A percentile compares a stretch with the other conserved stretches of the same genome.
Evolutionary conservation across 306 rosid genomes (phyloP).

Genomic region (Begonia masoniana): DNA sequence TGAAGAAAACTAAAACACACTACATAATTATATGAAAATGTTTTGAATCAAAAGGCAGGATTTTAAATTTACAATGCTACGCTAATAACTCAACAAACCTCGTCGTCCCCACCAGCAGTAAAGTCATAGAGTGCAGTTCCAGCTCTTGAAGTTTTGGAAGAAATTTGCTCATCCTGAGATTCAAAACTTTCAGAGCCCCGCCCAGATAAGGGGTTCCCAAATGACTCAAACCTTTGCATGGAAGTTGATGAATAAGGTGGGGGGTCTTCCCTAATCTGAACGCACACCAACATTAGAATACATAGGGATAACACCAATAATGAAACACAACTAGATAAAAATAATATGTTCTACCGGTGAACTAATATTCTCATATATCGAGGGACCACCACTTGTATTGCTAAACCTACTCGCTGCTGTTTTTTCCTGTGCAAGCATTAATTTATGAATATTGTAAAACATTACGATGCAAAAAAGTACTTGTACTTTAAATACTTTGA

Average conservation of each 20-base stretch:
- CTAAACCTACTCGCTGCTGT: constrained; percentile 46
- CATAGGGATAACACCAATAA: constrained; percentile 5
- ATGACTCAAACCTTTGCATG: constrained; percentile 55
- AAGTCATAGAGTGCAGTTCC: constrained; percentile 94
- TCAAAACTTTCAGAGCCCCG: constrained; percentile 63
- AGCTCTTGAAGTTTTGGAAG: constrained; percentile 57
- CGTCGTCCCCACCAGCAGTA: constrained; percentile 98
- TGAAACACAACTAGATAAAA: constrained; percentile 2
- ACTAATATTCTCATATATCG: constrained; percentile 42
- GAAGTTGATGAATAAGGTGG: constrained; percentile 60
- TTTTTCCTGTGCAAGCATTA: constrained; percentile 42
- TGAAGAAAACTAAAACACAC: too few relatives aligned
- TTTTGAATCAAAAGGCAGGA: too few relatives aligned
- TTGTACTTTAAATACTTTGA: too few relatives aligned
- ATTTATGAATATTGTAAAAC: too few relatives aligned
- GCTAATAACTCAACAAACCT: constrained; percentile 34
- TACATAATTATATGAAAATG: too few relatives aligned
- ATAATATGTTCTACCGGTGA: constrained; percentile 56
- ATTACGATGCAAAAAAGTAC: too few relatives aligned
- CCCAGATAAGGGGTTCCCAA: constrained; percentile 75
- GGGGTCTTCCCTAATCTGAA: constrained; percentile 94
- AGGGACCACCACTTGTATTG: constrained; percentile 45
- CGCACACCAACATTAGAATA: constrained; percentile 13
- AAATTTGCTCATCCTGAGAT: constrained; percentile 59
- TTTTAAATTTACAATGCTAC: not conserved